Conservation (phyloP, 2,329 filamentous ascomycete genomes). For the Colletotrichum melonis region DNA sequence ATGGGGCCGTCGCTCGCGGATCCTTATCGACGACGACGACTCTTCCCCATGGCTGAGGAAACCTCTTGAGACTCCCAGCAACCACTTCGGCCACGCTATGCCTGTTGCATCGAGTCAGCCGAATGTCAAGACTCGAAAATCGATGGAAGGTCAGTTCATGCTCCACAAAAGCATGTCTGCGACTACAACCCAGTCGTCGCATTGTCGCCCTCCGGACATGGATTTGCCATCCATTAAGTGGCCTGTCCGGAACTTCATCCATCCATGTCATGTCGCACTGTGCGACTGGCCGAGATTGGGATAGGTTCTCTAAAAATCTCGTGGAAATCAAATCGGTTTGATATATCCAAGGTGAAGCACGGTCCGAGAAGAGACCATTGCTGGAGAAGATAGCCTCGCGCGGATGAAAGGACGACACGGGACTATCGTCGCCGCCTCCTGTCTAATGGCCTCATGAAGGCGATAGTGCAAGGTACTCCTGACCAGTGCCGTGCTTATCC, state of each 20-base stretch:
- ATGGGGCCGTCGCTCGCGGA: constrained; percentile 20
- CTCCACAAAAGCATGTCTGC: constrained; percentile 15
- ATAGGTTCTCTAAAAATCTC: neutral
- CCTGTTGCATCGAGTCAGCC: constrained; percentile 28
- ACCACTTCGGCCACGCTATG: constrained; percentile 11
- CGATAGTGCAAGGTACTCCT: neutral
- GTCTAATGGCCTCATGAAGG: neutral
- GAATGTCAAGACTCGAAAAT: constrained; percentile 9
- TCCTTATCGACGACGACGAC: constrained; percentile 23
- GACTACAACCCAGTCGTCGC: constrained; percentile 18
- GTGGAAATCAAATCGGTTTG: neutral
- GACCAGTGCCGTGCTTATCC: neutral
- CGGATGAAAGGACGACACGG: neutral
- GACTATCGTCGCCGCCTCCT: neutral
- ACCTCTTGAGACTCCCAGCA: neutral
- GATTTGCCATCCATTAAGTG: constrained; percentile 4
- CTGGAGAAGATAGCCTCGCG: neutral
- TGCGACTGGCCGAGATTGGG: constrained; percentile 1
- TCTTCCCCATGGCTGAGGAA: neutral
- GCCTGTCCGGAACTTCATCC: constrained; percentile 4
- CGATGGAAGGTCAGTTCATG: constrained; percentile 20
- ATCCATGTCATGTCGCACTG: constrained; percentile 6
- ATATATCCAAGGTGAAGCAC: neutral
- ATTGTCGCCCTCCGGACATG: constrained; percentile 17
- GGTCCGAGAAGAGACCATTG: constrained; percentile 2